These are phyloP conservation scores for Fusarium vanettenii DNA, from an alignment of 2,329 filamentous ascomycete species.

Conservation along the genomic window DNA sequence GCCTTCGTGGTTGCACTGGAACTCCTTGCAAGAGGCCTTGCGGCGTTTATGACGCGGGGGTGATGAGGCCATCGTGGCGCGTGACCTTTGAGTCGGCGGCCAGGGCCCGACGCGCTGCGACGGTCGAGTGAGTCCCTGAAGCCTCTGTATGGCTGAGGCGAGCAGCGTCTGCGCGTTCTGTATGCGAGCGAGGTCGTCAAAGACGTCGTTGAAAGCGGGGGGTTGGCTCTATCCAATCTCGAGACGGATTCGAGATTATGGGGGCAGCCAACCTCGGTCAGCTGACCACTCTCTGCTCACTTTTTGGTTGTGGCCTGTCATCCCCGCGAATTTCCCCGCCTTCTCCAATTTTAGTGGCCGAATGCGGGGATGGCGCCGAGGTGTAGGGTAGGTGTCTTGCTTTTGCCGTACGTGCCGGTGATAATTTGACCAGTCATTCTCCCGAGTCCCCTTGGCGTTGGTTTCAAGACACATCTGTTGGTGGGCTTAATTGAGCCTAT, in stretches of 20 bases:
- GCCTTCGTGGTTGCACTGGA: slow-evolving; percentile 45
- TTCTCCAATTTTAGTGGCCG: slow-evolving; percentile 15
- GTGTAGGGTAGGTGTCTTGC: slow-evolving; percentile 17
- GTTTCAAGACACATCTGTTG: background rate
- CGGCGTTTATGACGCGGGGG: slow-evolving; percentile 46
- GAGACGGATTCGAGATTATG: slow-evolving; percentile 33
- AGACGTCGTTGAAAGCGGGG: slow-evolving; percentile 3
- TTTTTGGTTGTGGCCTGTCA: slow-evolving; percentile 7
- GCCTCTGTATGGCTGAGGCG: background rate
- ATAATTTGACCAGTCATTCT: background rate
- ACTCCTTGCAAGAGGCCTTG: slow-evolving; percentile 46
- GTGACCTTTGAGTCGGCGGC: slow-evolving; percentile 7
- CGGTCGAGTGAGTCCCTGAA: background rate
- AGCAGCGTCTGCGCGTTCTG: slow-evolving; percentile 1
- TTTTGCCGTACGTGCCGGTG: background rate
- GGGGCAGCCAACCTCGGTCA: slow-evolving; percentile 30
- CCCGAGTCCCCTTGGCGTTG: background rate
- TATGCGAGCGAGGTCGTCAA: background rate
- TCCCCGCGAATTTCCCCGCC: slow-evolving; percentile 36
- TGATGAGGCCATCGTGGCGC: slow-evolving; percentile 42
- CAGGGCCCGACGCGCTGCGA: slow-evolving; percentile 17
- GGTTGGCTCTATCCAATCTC: slow-evolving; percentile 5
- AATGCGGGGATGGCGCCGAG: slow-evolving; percentile 24
- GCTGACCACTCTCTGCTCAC: slow-evolving; percentile 37
- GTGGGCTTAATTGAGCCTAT: background rate